These are phyloP conservation scores for Coleophoma eucalyptorum DNA, from an alignment of 2,329 filamentous ascomycete genomes.

Conservation along the genomic window DNA sequence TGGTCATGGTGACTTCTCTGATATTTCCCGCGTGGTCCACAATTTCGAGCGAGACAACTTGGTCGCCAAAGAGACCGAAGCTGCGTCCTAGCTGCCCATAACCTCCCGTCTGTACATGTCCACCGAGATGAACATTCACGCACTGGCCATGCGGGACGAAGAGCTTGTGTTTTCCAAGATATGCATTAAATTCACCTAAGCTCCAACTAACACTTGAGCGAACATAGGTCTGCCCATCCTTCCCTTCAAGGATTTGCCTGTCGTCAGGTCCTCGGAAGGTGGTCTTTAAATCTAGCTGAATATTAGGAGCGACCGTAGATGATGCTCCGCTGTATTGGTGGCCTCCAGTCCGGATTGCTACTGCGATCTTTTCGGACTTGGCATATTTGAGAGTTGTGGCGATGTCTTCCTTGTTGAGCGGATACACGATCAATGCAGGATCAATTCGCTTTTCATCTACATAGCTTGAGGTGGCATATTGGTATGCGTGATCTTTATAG, in stretches of 20 bases:
- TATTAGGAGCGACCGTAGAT: constrained; percentile 38
- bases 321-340: constrained; percentile 48
- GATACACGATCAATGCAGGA: constrained; percentile 40
- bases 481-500: constrained; percentile 29
- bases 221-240: constrained; percentile 31
- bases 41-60: constrained; percentile 24
- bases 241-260: constrained; percentile 25
- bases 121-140: constrained; percentile 39
- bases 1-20: constrained; percentile 19
- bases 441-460: constrained; percentile 31
- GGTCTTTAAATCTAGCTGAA: constrained; percentile 40
- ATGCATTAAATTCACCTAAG: constrained; percentile 38
- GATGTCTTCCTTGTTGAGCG: constrained; percentile 39
- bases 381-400: constrained; percentile 35
- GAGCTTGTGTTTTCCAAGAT: constrained; percentile 33
- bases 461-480: constrained; percentile 42
- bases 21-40: constrained; percentile 23
- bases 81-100: constrained; percentile 42
- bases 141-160: constrained; percentile 45
- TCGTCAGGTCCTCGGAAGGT: constrained; percentile 32
- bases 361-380: constrained; percentile 32
- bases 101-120: constrained; percentile 44
- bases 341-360: constrained; percentile 43
- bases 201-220: constrained; percentile 36
- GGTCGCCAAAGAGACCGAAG: constrained; percentile 33